Base-by-base conservation (phyloP, 345 rosid genomes). In the Salix exigua region DNA sequence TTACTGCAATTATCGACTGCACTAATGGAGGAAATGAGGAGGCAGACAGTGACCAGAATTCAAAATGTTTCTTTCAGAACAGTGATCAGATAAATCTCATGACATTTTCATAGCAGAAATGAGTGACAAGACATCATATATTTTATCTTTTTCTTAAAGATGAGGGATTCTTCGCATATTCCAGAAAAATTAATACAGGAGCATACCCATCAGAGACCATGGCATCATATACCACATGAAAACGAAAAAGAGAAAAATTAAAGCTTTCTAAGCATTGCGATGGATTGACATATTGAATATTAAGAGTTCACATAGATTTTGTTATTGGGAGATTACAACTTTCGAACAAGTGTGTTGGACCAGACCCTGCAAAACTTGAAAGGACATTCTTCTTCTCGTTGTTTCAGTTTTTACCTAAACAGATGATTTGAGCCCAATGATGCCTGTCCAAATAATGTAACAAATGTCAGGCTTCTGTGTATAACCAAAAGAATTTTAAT, bases 381-480 rank as follows among this genome's bases (percentile, higher is more conserved):
- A 4, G 7, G 35, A 75, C 12, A 8, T 19, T 17, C 63, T 74
- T 30, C 12, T 18, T 44, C 7, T 5, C 16, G 8, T 9, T 3
- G 60, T 28, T 53, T 28, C 30, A 3, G 30, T 5, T 12, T 68
- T 55, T 55, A 10, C 6, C 77, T 90, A 92, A 37, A 85, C 87
- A 28, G 91, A 87, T 60, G 98, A 87, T 74, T 87, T 92, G 79
- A 92, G 91, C 50, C 98, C 97, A 50, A 94, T 92, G 68, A 92
- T 86, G 80, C 97, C 98, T 92, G 93, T 31, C 63, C 61, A 74
- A 75, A 70, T 66, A 10, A 76, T 11, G 12, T 9, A 46, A 33
- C 19, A 51, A 28, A 82, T 51, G 80, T 77, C 71, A 76, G 64
- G 46, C 11, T n/a, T 48, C 64, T 33, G 46, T 51, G 48, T 48